Conservation (phyloP, 139 green algal genomes). For the Desmodesmus armatus region DNA sequence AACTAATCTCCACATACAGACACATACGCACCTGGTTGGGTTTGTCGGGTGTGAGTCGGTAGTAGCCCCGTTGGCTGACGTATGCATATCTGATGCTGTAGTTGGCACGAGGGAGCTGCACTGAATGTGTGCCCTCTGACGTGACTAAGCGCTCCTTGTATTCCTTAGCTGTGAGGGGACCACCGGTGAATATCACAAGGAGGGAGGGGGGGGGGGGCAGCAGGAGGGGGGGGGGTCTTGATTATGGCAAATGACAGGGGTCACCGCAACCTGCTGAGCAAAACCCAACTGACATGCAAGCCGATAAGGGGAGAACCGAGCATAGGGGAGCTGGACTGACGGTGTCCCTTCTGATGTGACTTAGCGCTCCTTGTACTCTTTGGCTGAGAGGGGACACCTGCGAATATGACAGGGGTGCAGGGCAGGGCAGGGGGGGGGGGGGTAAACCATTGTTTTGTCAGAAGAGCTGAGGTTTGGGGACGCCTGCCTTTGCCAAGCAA, state of each 20-base stretch:
- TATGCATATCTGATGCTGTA: slow-evolving; percentile 84
- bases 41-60: slow-evolving; percentile 89
- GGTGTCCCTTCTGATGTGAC: slow-evolving; percentile 60
- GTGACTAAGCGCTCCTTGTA: slow-evolving; percentile 70
- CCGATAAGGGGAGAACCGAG: too few species aligned
- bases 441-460: too few species aligned
- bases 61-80: slow-evolving; percentile 89
- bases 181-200: slow-evolving; percentile 24
- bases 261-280: too few species aligned
- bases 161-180: slow-evolving; percentile 67
- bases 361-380: slow-evolving; percentile 73
- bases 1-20: slow-evolving; percentile 88
- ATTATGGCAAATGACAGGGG: too few species aligned
- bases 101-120: slow-evolving; percentile 58
- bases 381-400: slow-evolving; percentile 62
- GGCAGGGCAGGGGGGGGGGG: too few species aligned
- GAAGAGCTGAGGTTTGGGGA: too few species aligned
- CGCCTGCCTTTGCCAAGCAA: too few species aligned
- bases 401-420: not conserved
- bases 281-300: too few species aligned
- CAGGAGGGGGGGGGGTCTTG: too few species aligned
- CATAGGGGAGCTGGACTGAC: slow-evolving; percentile 56
- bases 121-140: slow-evolving; percentile 60
- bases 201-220: too few species aligned
- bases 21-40: slow-evolving; percentile 97